Conservation (phyloP, 192 early-diverging fungal genomes). For the Rhizophlyctis rosea region DNA sequence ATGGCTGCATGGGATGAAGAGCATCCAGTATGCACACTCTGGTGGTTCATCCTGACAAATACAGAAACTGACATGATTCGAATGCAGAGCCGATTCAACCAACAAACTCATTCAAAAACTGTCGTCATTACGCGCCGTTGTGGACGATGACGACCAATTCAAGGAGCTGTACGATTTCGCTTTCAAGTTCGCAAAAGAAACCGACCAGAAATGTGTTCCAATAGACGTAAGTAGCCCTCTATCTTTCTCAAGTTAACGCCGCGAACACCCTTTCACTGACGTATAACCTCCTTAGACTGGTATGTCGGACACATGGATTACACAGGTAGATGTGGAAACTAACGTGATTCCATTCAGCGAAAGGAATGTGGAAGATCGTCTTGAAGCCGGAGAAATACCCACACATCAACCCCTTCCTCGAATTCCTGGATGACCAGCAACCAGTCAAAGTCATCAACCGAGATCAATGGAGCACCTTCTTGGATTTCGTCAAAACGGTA, state of each 20-base stretch:
- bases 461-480: conserved; percentile 67
- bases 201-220: conserved; percentile 57
- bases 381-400: conserved; percentile 35
- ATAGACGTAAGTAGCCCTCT: conserved; percentile 45
- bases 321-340: not conserved
- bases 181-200: conserved; percentile 62
- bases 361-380: conserved; percentile 51
- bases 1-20: conserved; percentile 26
- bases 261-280: not conserved
- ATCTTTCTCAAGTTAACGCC: not conserved
- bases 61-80: not conserved
- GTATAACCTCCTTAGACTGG: not conserved
- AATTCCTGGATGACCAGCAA: conserved; percentile 42
- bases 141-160: conserved; percentile 36
- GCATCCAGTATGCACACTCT: conserved; percentile 24
- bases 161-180: conserved; percentile 63
- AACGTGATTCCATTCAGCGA: conserved; percentile 40
- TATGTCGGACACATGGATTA: not conserved
- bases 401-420: conserved; percentile 46
- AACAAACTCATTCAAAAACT: conserved; percentile 8
- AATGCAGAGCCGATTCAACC: conserved; percentile 22
- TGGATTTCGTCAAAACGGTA: conserved; percentile 56
- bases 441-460: conserved; percentile 60
- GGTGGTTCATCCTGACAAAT: not conserved
- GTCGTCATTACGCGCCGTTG: conserved; percentile 1